Evolutionary conservation across 192 early-diverging fungal species (phyloP), one percentile per base, ranked within the genome.

Genomic region (Funneliformis mosseae): DNA sequence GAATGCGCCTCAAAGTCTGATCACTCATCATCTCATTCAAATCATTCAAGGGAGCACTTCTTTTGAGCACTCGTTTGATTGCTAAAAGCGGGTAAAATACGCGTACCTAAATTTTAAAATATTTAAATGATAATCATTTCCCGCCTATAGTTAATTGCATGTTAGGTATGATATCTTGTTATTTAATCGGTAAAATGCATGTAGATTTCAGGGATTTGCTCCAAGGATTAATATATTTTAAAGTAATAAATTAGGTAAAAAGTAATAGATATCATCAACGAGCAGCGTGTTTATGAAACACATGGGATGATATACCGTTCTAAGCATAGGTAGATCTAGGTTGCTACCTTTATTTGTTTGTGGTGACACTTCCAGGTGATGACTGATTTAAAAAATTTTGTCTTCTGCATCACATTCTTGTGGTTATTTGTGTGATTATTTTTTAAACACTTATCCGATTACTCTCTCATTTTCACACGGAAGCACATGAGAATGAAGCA

Each of bases 401-500:
- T 55, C 21, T 33, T 33, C 21, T 55, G 50, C 50, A 55, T 55
- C 50, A 55, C 50, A 55, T 55, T 70, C 64, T 67, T 67, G 64
- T 67, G 64, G 64, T 67, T 33, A 33, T 67, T 67, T 10, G 41
- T 14, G 16, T 18, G 0, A 33, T 3, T 33, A 33, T 41, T 70
- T 1, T 14, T 43, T 70, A 18, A 39, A 43, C 38, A 73, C 71
- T 73, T 73, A 73, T 73, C 71, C 45, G 71, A 48, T 73, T 73
- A 50, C n/a, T 27, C 23, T 70, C 21, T n/a, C 41, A 43, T 74
- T 76, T 76, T 76, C 74, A 76, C 55, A 76, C 28, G 59, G 61
- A 62, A 62, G 39, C 74, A 76, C 74, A 61, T 76, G 74, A 76
- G 74, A 76, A 61, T 76, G 72, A 74, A 55, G 45, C 72, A 74